phyloP scores from a whole-genome alignment of 371 early-diverging fungal genomes.

The Apophysomyces trapeziformis region DNA sequence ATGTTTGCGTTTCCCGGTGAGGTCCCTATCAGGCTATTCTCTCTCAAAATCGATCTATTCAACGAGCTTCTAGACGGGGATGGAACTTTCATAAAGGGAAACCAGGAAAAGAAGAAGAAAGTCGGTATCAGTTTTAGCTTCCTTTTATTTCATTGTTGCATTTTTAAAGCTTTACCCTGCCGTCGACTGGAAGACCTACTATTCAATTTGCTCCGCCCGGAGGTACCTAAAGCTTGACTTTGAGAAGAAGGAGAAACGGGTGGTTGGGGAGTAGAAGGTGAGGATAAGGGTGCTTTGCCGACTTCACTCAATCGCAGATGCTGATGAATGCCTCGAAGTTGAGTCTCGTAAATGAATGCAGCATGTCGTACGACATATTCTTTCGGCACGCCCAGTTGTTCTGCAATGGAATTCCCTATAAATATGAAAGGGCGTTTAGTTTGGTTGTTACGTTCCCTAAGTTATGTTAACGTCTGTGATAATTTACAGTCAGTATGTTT shows the following conservation, averaged over 20 bases:
- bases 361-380: slow-evolving; percentile 66
- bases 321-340: slow-evolving; percentile 63
- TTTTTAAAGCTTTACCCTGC: slow-evolving; percentile 11
- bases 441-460: background rate
- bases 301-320: slow-evolving; percentile 48
- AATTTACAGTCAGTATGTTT: slow-evolving; percentile 64
- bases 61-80: slow-evolving; percentile 2
- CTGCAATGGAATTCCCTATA: slow-evolving; percentile 62
- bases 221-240: background rate
- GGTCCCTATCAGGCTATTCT: background rate
- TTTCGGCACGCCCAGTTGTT: slow-evolving; percentile 59
- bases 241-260: slow-evolving; percentile 12
- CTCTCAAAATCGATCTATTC: background rate
- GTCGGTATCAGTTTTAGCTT: background rate
- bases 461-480: background rate
- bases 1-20: background rate
- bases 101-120: background rate
- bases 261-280: slow-evolving; percentile 18
- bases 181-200: slow-evolving; percentile 16
- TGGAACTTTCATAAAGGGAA: background rate
- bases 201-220: slow-evolving; percentile 3
- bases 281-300: slow-evolving; percentile 22
- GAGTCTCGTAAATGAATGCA: slow-evolving; percentile 64
- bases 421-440: background rate
- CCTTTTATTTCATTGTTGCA: background rate